Percentiles rank a stretch among this genome's conserved stretches.
These are phyloP conservation scores for Psilocybe mexicana DNA, from an alignment of 1,284 basidiomycete species.

Conservation along the genomic window DNA sequence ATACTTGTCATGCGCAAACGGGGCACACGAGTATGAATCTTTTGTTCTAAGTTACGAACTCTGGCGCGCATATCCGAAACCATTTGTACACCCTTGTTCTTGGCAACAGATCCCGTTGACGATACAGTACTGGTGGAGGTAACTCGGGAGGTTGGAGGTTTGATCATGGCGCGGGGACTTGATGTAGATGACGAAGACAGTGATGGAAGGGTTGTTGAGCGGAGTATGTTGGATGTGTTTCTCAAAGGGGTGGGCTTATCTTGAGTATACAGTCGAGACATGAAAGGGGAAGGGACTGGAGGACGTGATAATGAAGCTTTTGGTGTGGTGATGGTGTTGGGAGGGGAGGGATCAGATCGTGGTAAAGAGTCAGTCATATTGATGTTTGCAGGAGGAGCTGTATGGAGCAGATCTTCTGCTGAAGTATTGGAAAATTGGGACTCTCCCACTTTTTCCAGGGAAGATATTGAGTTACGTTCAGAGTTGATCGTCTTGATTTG, in stretches of 20 bases:
- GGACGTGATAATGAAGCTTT: conserved; percentile 33
- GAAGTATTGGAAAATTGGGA: conserved; percentile 29
- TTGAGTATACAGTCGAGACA: conserved; percentile 52
- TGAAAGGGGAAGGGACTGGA: conserved; percentile 45
- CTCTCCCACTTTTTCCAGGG: conserved; percentile 24
- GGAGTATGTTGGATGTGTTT: conserved; percentile 47
- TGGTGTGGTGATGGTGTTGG: conserved; percentile 36
- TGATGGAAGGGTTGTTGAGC: conserved; percentile 59
- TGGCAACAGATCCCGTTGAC: conserved; percentile 51
- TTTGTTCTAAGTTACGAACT: conserved; percentile 77
- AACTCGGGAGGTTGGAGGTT: conserved; percentile 43
- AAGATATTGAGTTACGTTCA: conserved; percentile 18
- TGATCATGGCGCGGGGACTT: conserved; percentile 39
- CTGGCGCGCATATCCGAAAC: conserved; percentile 84
- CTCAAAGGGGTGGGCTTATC: conserved; percentile 46
- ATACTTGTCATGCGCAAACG: conserved; percentile 76
- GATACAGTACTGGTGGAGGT: conserved; percentile 37
- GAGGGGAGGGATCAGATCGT: conserved; percentile 40
- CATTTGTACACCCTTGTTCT: conserved; percentile 83
- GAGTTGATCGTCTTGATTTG: conserved; percentile 47
- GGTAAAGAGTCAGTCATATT: conserved; percentile 59
- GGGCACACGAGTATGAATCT: conserved; percentile 81
- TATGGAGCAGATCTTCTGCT: conserved; percentile 57
- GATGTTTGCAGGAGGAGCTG: conserved; percentile 58
- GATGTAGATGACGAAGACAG: conserved; percentile 46